Base-by-base conservation (phyloP, 2,329 filamentous ascomycete species). In the Macrophomina phaseolina region DNA sequence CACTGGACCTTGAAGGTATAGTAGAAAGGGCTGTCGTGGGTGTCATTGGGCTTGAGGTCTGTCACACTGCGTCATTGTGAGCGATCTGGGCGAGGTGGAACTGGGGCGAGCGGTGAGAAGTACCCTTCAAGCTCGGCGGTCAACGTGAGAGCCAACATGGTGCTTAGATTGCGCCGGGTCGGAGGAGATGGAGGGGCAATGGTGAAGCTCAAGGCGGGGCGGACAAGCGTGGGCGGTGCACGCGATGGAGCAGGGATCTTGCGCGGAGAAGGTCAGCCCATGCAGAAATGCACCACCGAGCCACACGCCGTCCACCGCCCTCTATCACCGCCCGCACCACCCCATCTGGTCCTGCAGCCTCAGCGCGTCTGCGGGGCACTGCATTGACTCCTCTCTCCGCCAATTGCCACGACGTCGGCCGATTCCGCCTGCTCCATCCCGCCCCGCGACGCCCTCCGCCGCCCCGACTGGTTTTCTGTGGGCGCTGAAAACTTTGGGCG, bases 1-100 rank as follows among this genome's bases (percentile, higher is more conserved):
- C 95, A 99, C 83, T 97, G 92, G 42, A 99, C 94, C 77, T 91
- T 95, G 87, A 99, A 98, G 61, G 92, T 97, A 82, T 97, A 99
- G 86, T 91, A 97, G 83, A 97, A 99, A 4, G 93, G 92, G 67
- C 86, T 87, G 18, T 92, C 91, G 72, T 89, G 83, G 6, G 89
- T 93, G 78, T 99, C 95, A 71, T 89, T 84, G 7, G 95, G 95
- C 66, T 90, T 90, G 71, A 99, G 88, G 74, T 95, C 91, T 68
- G 93, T 97, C 68, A 99, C 93, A 53, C 95, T 98, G 73, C 67
- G n/a, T n/a, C 5, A 23, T n/a, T 32, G 23, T 58, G 12, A 60
- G 52, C 28, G 42, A 12, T 18, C 38, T 40, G 8, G 51, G 7
- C 2, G 16, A 28, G 56, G 38, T n/a, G 40, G 14, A 5, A 30